Evolutionary conservation across 2,329 filamentous ascomycete genomes (phyloP), one percentile per base, ranked within the genome.

Genomic region (Corniculantispora saksenae): DNA sequence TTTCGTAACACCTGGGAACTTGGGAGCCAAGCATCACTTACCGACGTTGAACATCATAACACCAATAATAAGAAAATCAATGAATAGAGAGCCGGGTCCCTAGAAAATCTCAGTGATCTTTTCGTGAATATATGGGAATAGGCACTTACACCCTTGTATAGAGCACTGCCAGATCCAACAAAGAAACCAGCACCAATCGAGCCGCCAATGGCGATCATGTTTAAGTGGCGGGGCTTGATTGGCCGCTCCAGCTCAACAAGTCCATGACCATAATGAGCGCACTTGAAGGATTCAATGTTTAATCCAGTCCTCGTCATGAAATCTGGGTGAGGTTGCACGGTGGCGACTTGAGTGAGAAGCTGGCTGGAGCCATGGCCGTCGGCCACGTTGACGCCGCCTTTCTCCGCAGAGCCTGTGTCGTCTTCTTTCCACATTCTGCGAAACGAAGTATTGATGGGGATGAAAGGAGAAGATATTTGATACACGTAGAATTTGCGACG

Each of bases 121-220:
- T 54, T 29, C 25, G 15, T 21, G 9, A 43, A 17, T 2, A 3
- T 6, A 25, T 15, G 12, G 2, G 13, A 6, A 17, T n/a, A 45
- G 21, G 1, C 7, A 8, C 78, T 68, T 75, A 80, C 79, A 74
- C 84, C 84, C 27, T 71, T 80, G 66, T 70, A 67, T 15, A 87
- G 76, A 63, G 83, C 83, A 67, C 77, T 73, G 66, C 84, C 84
- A 13, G 83, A 85, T 70, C 85, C 84, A 67, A 88, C 85, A 75
- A 87, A 88, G 79, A 88, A 86, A 76, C 85, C 85, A 66, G 85
- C 85, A 72, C 85, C 85, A 54, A 88, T 88, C 27, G 68, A 69
- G 60, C 83, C 83, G 71, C 82, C 83, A 64, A 86, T 85, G 70
- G 83, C 83, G 74, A 86, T 86, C 84, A 86, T 86, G 74, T 87